These are phyloP conservation scores for Fonsecaea erecta DNA, from an alignment of 2,329 filamentous ascomycete species.

Conservation along the genomic window DNA sequence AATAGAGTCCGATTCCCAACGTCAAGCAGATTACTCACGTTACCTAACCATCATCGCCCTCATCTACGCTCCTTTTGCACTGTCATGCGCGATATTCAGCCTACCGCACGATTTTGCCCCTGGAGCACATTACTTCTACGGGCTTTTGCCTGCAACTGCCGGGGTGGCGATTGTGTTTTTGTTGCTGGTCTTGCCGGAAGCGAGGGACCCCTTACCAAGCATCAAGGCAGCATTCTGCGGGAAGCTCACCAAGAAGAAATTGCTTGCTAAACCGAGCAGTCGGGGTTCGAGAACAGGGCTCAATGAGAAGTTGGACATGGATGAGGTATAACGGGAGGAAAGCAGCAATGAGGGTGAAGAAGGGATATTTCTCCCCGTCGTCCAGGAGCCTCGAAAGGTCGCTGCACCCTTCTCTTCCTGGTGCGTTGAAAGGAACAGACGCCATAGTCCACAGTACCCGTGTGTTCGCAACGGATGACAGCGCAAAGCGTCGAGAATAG, in stretches of 20 bases:
- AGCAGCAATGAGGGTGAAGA: background rate
- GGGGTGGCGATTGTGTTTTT: conserved; percentile 31
- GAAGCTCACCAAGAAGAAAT: conserved; percentile 27
- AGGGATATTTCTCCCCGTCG: background rate
- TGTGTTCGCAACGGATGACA: background rate
- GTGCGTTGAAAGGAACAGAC: background rate
- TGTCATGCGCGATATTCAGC: conserved; percentile 34
- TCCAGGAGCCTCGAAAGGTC: background rate
- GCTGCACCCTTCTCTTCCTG: background rate
- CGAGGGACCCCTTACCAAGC: conserved; percentile 29
- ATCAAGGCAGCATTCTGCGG: conserved; percentile 30
- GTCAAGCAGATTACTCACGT: conserved; percentile 33
- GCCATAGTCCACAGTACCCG: background rate
- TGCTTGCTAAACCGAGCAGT: conserved; percentile 27
- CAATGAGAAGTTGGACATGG: conserved; percentile 24
- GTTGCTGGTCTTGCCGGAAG: conserved; percentile 31
- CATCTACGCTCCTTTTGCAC: conserved; percentile 32
- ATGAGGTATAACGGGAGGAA: conserved; percentile 24
- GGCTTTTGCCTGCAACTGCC: conserved; percentile 30
- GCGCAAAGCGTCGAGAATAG: background rate
- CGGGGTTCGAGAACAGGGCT: conserved; percentile 1
- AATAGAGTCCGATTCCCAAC: conserved; percentile 25
- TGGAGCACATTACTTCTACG: conserved; percentile 32
- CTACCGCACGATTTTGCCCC: conserved; percentile 33
- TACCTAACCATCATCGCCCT: conserved; percentile 33